These are phyloP conservation scores for Acanthamoeba healyi DNA, from an alignment of 208 protist genomes.

Conservation along the genomic window DNA sequence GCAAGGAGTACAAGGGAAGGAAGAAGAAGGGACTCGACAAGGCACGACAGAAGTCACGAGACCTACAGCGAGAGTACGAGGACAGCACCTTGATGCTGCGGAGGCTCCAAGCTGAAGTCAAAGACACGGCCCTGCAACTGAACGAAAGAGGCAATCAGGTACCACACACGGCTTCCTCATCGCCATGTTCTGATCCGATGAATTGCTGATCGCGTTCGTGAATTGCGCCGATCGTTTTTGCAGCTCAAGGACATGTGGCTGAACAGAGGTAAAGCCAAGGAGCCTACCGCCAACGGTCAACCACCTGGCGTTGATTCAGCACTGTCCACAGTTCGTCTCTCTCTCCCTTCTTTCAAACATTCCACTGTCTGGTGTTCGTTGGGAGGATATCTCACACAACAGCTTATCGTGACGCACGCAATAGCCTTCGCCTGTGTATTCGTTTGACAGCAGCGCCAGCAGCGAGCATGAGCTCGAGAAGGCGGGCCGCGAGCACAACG, in stretches of 20 bases:
- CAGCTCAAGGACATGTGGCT: not conserved
- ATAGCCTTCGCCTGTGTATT: not conserved
- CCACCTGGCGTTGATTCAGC: not conserved
- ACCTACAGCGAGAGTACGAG: conserved; percentile 1
- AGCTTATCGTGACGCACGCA: no score
- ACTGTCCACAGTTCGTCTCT: not conserved
- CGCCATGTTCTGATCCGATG: not conserved
- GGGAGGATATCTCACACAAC: not conserved
- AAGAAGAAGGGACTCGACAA: conserved; percentile 63
- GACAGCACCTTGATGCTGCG: not conserved
- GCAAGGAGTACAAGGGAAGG: conserved; percentile 8
- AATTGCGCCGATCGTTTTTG: no score
- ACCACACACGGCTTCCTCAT: not conserved
- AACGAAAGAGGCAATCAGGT: conserved; percentile 28
- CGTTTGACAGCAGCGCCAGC: not conserved
- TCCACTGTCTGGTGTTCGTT: not conserved
- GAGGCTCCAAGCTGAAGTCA: not conserved
- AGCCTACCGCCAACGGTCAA: not conserved
- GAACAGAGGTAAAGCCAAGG: not conserved
- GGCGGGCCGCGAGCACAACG: not conserved
- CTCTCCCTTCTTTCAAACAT: not conserved
- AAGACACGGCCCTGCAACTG: not conserved
- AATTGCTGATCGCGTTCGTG: no score
- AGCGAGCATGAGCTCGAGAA: not conserved
- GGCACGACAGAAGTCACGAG: conserved; percentile 1